Base-by-base conservation (phyloP, 192 early-diverging fungal genomes). In the Entomortierella lignicola region DNA sequence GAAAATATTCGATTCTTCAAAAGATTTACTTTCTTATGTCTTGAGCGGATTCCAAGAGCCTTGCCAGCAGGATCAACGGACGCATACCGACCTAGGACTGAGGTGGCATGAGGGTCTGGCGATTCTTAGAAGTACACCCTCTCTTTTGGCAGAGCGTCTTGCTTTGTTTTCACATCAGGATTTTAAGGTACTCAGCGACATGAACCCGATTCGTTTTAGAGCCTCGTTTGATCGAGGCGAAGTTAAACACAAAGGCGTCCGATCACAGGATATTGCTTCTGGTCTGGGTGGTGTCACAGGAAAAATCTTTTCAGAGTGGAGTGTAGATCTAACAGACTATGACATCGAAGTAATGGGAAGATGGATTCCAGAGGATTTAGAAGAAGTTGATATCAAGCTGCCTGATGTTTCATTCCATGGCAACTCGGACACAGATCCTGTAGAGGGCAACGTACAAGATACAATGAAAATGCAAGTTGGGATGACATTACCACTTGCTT, bases 241-340 rank as follows among this genome's bases (percentile, higher is more conserved):
- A 17, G 48, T 79, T 5, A 59, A 79, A 23, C 75, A 79, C 29
- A 70, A 65, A 23, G 75, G 75, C 13, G 56, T 79, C 23, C 61
- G 75, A 48, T 79, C 75, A 0, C 67, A 79, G 50, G 75, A 79
- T 60, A n/a, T 68, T 47, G 75, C 75, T 23, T 61, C 67, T n/a
- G 67, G 55, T 20, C 47, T 79, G 7, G 75, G 75, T 23, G 56
- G 55, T 21, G 3, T 79, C 26, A 66, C 65, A 1, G 68, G 81
- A 12, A 32, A 72, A 1, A 25, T 52, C 0, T 69, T 77, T 63
- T 65, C 81, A 3, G 60, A 58, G 0, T 86, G 85, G 85, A 83
- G 68, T 17, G 80, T 83, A 18, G 81, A 86, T 39, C 42, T 86
- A 31, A 83, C 66, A 20, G 31, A 71, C 11, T 86, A 60, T 69